A percentile compares a stretch with the other conserved stretches of the same genome.
These are phyloP conservation scores for Jaltomata sinuosa DNA, from an alignment of 257 asterid genomes.

Conservation along the genomic window DNA sequence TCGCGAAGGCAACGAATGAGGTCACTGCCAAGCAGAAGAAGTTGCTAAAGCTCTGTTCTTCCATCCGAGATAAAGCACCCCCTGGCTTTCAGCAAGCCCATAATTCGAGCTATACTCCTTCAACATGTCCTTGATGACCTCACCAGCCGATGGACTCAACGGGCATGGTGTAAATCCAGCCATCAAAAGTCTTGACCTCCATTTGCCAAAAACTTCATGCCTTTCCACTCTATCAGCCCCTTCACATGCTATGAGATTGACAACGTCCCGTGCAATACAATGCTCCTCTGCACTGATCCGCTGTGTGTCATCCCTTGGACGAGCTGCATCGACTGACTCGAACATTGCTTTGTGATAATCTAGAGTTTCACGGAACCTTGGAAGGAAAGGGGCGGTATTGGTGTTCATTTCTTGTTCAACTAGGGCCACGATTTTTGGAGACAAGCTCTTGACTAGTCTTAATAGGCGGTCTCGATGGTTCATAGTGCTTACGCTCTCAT, in stretches of 20 bases:
- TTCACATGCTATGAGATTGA: constrained; percentile 65
- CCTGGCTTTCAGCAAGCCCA: constrained; percentile 39
- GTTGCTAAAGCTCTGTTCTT: constrained; percentile 62
- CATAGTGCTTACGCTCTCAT: constrained; percentile 77
- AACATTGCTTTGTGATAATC: constrained; percentile 85
- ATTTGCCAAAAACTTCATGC: constrained; percentile 76
- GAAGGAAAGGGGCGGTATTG: constrained; percentile 59
- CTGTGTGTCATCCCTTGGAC: constrained; percentile 55
- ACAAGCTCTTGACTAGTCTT: constrained; percentile 55
- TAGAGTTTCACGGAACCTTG: constrained; percentile 62
- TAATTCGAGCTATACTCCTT: constrained; percentile 53
- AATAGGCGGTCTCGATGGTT: constrained; percentile 82
- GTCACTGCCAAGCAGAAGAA: constrained; percentile 46
- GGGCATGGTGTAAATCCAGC: constrained; percentile 60
- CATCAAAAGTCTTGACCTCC: constrained; percentile 65
- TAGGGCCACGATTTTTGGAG: constrained; percentile 71
- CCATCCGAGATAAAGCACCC: constrained; percentile 77
- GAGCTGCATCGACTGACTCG: constrained; percentile 67
- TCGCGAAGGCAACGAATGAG: not conserved
- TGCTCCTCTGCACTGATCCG: constrained; percentile 76
- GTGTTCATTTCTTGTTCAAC: constrained; percentile 90
- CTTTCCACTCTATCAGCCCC: constrained; percentile 47
- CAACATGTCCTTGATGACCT: constrained; percentile 38
- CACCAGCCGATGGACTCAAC: constrained; percentile 45
- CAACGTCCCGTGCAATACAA: constrained; percentile 62